These are phyloP conservation scores for Tilletia caries DNA, from an alignment of 1,284 basidiomycete species.

Conservation along the genomic window DNA sequence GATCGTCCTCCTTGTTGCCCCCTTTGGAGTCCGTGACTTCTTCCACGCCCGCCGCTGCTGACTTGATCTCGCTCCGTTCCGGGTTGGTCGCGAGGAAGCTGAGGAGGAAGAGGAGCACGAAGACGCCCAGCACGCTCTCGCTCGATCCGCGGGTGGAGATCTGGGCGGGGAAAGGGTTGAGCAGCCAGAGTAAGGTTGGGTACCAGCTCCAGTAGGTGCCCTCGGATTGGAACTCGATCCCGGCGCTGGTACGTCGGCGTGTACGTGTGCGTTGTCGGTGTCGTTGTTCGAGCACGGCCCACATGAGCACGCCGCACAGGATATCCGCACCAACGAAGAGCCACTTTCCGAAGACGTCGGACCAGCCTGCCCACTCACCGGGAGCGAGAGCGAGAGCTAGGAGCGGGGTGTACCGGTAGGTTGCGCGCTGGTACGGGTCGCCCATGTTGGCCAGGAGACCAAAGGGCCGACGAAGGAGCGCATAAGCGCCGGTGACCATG, in stretches of 20 bases:
- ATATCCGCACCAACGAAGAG: conserved; percentile 84
- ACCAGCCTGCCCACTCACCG: conserved; percentile 65
- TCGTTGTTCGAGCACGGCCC: conserved; percentile 60
- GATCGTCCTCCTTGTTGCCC: background rate
- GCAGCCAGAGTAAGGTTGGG: conserved; percentile 65
- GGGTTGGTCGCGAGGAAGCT: conserved; percentile 49
- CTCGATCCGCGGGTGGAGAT: conserved; percentile 95
- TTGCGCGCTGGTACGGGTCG: conserved; percentile 87
- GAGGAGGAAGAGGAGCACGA: conserved; percentile 74
- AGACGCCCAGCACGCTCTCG: conserved; percentile 77
- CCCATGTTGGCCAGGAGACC: conserved; percentile 37
- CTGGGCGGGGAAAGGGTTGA: conserved; percentile 90
- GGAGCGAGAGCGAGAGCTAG: conserved; percentile 78
- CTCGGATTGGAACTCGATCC: conserved; percentile 20
- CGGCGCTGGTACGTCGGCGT: conserved; percentile 12
- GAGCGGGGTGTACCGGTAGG: conserved; percentile 93
- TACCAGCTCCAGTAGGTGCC: conserved; percentile 23
- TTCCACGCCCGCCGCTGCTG: background rate
- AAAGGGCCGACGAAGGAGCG: conserved; percentile 33
- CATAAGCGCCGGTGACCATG: conserved; percentile 26
- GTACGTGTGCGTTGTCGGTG: conserved; percentile 13
- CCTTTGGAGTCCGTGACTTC: background rate
- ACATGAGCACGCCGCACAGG: conserved; percentile 73
- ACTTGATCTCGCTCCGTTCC: conserved; percentile 14
- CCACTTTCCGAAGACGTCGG: conserved; percentile 68